Evolutionary conservation across 352 stramenopile species (phyloP).

Genomic region (Halophytophthora batemanensis): DNA sequence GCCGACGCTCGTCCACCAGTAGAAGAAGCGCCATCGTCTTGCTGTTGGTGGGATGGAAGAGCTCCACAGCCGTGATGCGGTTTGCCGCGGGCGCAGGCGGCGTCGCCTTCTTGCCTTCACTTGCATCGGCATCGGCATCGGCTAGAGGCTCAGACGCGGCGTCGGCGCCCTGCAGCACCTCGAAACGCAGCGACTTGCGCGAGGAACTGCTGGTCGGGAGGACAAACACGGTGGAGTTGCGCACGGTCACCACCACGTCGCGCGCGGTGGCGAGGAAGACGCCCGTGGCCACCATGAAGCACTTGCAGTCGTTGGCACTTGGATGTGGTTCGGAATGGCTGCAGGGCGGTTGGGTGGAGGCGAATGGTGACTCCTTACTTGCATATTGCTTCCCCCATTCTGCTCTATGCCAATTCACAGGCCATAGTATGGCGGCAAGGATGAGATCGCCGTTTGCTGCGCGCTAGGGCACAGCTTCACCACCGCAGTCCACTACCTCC

Average conservation of each 20-base stretch:
- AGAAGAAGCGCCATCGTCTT: conserved; percentile 41
- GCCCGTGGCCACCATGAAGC: conserved; percentile 35
- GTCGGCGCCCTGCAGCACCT: conserved; percentile 35
- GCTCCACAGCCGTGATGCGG: conserved; percentile 37
- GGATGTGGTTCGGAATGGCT: conserved; percentile 8
- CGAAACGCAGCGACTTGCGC: conserved; percentile 35
- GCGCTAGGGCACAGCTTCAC: too few relatives aligned
- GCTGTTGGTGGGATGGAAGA: conserved; percentile 28
- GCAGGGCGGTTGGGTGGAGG: conserved; percentile 3
- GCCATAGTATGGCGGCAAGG: too few relatives aligned
- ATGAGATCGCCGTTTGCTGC: too few relatives aligned
- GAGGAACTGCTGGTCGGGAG: conserved; percentile 20
- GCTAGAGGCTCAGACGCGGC: conserved; percentile 8
- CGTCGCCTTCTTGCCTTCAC: conserved; percentile 27
- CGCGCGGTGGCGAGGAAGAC: conserved; percentile 43
- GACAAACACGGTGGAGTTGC: conserved; percentile 60
- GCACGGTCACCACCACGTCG: conserved; percentile 44
- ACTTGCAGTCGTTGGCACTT: conserved; percentile 10
- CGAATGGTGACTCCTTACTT: too few relatives aligned
- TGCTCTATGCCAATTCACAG: too few relatives aligned
- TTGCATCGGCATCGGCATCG: too few relatives aligned
- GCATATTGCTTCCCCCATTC: too few relatives aligned
- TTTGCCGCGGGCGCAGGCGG: conserved; percentile 24
- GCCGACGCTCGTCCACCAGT: conserved; percentile 64
- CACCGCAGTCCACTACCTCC: too few relatives aligned